Evolutionary conservation across 2,329 filamentous ascomycete genomes (phyloP).

Genomic region (Fusarium tanahbumbuense): DNA sequence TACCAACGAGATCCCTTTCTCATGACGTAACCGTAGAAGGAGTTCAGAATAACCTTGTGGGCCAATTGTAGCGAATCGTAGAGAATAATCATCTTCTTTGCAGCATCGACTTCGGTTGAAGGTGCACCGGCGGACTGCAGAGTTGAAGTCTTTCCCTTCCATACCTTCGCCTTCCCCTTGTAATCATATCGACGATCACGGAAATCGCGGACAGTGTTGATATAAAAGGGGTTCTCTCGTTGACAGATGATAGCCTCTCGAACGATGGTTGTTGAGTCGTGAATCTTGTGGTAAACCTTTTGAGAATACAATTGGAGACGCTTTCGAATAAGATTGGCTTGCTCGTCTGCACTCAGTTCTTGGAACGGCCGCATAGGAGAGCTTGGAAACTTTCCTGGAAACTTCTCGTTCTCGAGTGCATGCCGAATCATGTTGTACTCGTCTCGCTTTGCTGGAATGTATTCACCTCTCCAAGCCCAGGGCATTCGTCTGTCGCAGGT

Average conservation of each 20-base stretch:
- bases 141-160: conserved; percentile 95
- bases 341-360: conserved; percentile 84
- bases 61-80: conserved; percentile 96
- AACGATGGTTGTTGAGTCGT: conserved; percentile 91
- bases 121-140: conserved; percentile 86
- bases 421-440: conserved; percentile 99
- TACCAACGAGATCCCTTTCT: conserved; percentile 99
- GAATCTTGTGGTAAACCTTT: conserved; percentile 99
- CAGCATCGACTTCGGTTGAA: conserved; percentile 83
- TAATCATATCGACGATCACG: conserved; percentile 98
- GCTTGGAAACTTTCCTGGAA: conserved; percentile 82
- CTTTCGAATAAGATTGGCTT: conserved; percentile 83
- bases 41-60: conserved; percentile 99
- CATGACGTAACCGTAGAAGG: conserved; percentile 99
- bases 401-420: conserved; percentile 90
- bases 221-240: conserved; percentile 97
- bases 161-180: conserved; percentile 97
- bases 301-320: conserved; percentile 93
- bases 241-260: conserved; percentile 98
- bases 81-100: conserved; percentile 98
- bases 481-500: conserved; percentile 94
- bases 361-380: conserved; percentile 79
- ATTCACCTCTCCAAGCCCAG: conserved; percentile 99
- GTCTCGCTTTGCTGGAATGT: conserved; percentile 92
- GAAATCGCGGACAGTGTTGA: conserved; percentile 95